A percentile compares a stretch with the other conserved stretches of the same genome.
Conservation (phyloP, 345 rosid species). For the Ricinus communis region DNA sequence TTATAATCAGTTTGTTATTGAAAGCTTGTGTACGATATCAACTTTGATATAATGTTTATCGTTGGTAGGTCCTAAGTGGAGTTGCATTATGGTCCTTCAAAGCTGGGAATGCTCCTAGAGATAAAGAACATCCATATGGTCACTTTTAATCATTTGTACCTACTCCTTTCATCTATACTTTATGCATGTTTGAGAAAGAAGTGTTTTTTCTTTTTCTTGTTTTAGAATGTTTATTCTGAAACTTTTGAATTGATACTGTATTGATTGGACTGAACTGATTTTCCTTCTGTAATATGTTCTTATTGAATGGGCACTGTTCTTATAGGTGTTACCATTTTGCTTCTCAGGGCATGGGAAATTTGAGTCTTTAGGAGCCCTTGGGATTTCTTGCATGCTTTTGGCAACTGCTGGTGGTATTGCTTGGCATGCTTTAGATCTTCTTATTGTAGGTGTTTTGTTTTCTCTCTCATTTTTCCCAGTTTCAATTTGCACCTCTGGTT, state of each 20-base stretch:
- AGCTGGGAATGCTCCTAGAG: conserved; percentile 88
- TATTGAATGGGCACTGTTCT: neutral
- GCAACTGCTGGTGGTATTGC: conserved; percentile 88
- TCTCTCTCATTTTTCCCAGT: neutral
- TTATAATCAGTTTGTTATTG: neutral
- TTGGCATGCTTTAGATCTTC: conserved; percentile 78
- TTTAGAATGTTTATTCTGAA: neutral
- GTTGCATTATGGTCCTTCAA: conserved; percentile 76
- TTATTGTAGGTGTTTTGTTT: conserved; percentile 45
- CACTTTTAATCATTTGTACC: conserved; percentile 49
- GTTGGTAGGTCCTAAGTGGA: conserved; percentile 70
- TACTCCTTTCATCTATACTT: conserved; percentile 27
- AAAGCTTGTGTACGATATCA: too few species aligned
- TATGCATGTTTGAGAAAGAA: neutral
- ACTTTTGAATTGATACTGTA: neutral
- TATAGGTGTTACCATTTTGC: conserved; percentile 10
- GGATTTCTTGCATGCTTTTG: conserved; percentile 88
- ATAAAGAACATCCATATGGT: conserved; percentile 96
- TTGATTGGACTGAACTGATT: too few species aligned
- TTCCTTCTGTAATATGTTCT: neutral
- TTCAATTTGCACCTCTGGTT: neutral
- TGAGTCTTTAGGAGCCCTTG: conserved; percentile 90
- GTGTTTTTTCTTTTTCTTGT: too few species aligned
- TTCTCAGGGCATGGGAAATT: conserved; percentile 85
- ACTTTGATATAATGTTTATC: neutral